phyloP scores from a whole-genome alignment of 768 basidiomycete genomes.

The Boletus reticulatus region DNA sequence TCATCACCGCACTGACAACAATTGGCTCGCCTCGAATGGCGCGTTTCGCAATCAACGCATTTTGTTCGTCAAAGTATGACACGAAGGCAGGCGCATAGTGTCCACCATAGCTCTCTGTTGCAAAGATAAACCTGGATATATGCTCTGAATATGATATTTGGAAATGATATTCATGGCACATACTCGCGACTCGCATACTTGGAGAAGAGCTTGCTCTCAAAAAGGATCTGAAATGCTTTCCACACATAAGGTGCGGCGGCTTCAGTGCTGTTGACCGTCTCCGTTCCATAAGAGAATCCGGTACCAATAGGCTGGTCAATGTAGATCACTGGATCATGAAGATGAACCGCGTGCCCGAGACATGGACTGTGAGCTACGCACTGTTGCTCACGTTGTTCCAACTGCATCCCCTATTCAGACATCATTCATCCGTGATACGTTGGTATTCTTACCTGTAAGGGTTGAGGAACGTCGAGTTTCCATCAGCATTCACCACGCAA shows the following conservation, averaged over 20 bases:
- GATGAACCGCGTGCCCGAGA: background rate
- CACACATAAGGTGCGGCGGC: conserved; percentile 56
- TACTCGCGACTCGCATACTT: conserved; percentile 55
- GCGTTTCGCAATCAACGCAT: conserved; percentile 45
- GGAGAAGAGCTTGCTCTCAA: conserved; percentile 53
- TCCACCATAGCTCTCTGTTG: conserved; percentile 68
- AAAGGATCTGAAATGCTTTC: conserved; percentile 61
- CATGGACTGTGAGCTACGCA: conserved; percentile 29
- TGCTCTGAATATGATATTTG: background rate
- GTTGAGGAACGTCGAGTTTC: conserved; percentile 50
- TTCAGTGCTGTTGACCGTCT: conserved; percentile 49
- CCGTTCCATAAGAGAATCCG: conserved; percentile 59
- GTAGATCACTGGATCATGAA: conserved; percentile 52
- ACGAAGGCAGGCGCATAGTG: conserved; percentile 67
- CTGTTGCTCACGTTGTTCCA: conserved; percentile 72
- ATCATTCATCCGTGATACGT: background rate
- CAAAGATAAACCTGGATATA: conserved; percentile 51
- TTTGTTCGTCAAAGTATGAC: conserved; percentile 63
- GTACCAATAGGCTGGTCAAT: conserved; percentile 69
- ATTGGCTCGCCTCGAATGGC: conserved; percentile 48
- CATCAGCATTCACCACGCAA: conserved; percentile 55
- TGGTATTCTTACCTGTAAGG: conserved; percentile 48
- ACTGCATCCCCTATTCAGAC: conserved; percentile 28
- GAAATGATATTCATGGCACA: conserved; percentile 11
- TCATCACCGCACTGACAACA: conserved; percentile 58